Conservation (phyloP, 371 early-diverging fungal species). For the Circinella minor region DNA sequence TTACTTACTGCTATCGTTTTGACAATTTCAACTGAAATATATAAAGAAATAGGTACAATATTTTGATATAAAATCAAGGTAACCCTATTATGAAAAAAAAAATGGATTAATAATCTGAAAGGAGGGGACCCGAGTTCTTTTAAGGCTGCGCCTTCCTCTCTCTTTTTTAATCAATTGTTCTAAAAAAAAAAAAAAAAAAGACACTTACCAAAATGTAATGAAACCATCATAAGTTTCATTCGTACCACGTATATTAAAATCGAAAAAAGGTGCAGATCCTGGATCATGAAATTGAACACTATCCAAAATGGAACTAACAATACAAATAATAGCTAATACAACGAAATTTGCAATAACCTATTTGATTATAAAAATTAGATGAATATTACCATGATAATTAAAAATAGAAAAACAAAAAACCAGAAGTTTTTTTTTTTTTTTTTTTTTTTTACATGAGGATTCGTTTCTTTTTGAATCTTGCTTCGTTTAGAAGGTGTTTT, state of each 20-base stretch:
- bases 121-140: neutral
- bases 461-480: constrained; percentile 92
- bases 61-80: constrained; percentile 57
- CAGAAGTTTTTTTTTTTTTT: too few relatives aligned
- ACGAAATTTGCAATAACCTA: constrained; percentile 55
- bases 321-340: constrained; percentile 57
- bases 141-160: too few relatives aligned
- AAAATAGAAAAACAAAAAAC: too few relatives aligned
- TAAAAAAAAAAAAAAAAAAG: too few relatives aligned
- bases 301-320: constrained; percentile 64
- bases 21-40: constrained; percentile 94
- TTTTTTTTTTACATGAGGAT: constrained; percentile 74
- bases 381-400: too few relatives aligned
- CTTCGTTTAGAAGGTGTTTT: constrained; percentile 93
- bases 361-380: neutral
- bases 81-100: constrained; percentile 45
- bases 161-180: too few relatives aligned
- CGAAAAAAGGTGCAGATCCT: constrained; percentile 39
- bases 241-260: constrained; percentile 39
- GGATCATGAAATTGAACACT: constrained; percentile 54
- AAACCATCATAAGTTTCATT: constrained; percentile 46
- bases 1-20: constrained; percentile 65
- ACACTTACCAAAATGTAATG: constrained; percentile 52
- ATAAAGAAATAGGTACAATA: constrained; percentile 94
- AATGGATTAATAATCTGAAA: neutral